Base-by-base conservation (phyloP, 345 rosid species). In the Eucalyptus microcorys region DNA sequence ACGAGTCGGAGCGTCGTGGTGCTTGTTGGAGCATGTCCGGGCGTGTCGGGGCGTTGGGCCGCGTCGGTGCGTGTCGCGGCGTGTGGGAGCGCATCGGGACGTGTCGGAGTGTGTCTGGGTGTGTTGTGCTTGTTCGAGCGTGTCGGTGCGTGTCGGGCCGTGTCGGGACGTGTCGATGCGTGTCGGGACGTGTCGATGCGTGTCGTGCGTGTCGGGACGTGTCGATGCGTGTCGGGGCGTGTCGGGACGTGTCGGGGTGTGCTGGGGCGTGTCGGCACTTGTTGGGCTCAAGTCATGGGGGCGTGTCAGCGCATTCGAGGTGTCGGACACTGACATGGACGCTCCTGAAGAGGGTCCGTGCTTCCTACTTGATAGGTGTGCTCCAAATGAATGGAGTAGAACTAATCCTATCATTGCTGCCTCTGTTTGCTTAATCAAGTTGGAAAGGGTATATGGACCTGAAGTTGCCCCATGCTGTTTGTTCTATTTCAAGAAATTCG, bases 141-240 rank as follows among this genome's bases (percentile, higher is more conserved):
- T 19, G 24, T 1, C 3, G 4, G 22, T 2, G 9, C 8, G 55
- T 7, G 22, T 50, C 9, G 55, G 7, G 0, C 2, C 7, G 50
- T 2, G 17, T 49, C 1, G 17, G 52, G 0, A 1, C 7, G 52
- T 14, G 52, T 49, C 7, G 7, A 19, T 0, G 0, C 8, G 21
- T 2, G 21, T 16, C 1, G 1, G 53, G 0, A 0, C 2, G 22
- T 7, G 8, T 17, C 1, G 2, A 8, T 0, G 0, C 3, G 21
- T 16, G 53, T 50, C 1, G 9, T 0, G 24, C 1, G 24, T 19
- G 55, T 52, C 4, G 4, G 22, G 0, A 0, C 2, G 8, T 6
- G 53, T 50, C 2, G 4, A 4, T 1, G 24, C 10, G 24, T 52
- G 55, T 52, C 9, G 9, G 24, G 0, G 0, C 55, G 22, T 17